Base-by-base conservation (phyloP, 257 asterid genomes). In the Solanum rostratum region DNA sequence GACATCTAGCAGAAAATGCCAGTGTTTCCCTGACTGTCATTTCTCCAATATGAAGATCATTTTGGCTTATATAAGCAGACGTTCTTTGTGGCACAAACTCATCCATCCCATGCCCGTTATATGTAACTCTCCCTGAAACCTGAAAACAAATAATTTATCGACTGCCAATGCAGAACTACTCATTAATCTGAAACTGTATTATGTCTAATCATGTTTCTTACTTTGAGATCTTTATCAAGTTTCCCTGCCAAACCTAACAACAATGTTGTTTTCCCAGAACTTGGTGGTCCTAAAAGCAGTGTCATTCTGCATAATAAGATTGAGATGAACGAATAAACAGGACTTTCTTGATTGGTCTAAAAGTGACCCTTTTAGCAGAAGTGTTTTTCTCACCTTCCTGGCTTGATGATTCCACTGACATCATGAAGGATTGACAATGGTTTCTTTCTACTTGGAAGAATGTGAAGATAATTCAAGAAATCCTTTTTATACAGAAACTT, bases 1-100 rank as follows among this genome's bases (percentile, higher is more conserved):
- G 99, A 81, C 98, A 94, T 91, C 97, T 93, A 52, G 98, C 99
- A 3, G 97, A 95, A 90, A 95, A 95, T 18, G 95, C 96, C 84
- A 95, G 66, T 45, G 99, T 95, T 88, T 95, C 99, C 84, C 99
- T 87, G 76, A 94, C 99, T 37, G 99, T 95, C 92, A 96, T 3
- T 86, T 96, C 97, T 69, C 95, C 96, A 19, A 94, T 92, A 69
- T 96, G 99, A 85, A 94, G 91, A 90, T 96, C 99, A 85, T 92
- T 83, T 88, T 94, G 99, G 84, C 98, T 96, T 71, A 93, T 96
- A 87, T 96, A 96, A 52, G 98, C 98, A 0, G 98, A 92, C 15
- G 98, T 83, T 84, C 99, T 90, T 60, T 93, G 98, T 9, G 99
- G 98, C 29, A 94, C 98, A 79, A 96, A 96, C 79, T 93, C 97